phyloP scores from a whole-genome alignment of 1,139 yeast genomes.

The Scheffersomyces segobiensis region DNA sequence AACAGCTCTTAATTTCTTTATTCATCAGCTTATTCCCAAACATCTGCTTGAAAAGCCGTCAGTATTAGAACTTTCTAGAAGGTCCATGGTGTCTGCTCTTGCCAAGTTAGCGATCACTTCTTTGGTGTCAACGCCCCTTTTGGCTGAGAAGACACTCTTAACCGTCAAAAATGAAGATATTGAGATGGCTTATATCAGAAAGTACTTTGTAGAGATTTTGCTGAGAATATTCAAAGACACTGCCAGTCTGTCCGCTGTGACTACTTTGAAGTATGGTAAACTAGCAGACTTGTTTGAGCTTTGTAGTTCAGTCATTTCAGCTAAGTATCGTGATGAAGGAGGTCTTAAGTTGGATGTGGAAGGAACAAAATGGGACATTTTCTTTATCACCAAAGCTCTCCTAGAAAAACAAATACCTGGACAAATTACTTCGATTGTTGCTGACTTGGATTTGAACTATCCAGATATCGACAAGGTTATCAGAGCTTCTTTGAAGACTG shows the following conservation, averaged over 20 bases:
- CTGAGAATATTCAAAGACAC: conserved; percentile 62
- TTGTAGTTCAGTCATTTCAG: conserved; percentile 41
- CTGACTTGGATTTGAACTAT: conserved; percentile 68
- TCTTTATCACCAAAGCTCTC: conserved; percentile 60
- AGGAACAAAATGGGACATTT: conserved; percentile 57
- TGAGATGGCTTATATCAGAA: conserved; percentile 71
- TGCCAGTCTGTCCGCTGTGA: conserved; percentile 17
- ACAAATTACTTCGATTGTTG: conserved; percentile 56
- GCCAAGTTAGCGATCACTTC: conserved; percentile 59
- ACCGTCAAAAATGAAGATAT: conserved; percentile 59
- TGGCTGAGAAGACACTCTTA: conserved; percentile 40
- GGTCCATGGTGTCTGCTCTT: conserved; percentile 47
- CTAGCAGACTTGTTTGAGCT: conserved; percentile 60
- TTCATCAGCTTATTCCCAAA: conserved; percentile 73
- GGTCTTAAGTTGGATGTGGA: conserved; percentile 47
- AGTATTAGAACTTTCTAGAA: conserved; percentile 33
- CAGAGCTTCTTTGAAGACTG: conserved; percentile 57
- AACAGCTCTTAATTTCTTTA: conserved; percentile 72
- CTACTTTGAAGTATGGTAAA: conserved; percentile 50
- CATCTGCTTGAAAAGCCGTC: conserved; percentile 37
- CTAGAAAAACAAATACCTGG: conserved; percentile 66
- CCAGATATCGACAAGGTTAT: conserved; percentile 65
- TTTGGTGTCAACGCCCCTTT: conserved; percentile 54
- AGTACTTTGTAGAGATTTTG: conserved; percentile 71
- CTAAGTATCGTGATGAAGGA: conserved; percentile 44